phyloP scores from a whole-genome alignment of 768 basidiomycete species.

The Pulveroboletus sp. region DNA sequence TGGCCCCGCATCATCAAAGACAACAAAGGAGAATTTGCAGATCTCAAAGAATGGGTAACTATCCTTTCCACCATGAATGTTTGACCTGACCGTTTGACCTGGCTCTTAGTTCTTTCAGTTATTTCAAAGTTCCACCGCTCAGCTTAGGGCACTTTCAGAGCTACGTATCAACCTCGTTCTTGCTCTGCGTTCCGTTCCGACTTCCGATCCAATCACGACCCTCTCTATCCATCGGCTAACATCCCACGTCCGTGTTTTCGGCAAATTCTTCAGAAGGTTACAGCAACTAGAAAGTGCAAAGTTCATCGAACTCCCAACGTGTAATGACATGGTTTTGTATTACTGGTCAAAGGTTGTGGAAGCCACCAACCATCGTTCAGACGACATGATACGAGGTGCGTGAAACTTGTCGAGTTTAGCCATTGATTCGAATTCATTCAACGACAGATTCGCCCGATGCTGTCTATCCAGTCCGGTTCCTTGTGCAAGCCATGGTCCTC shows the following conservation, averaged over 20 bases:
- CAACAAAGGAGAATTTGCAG: conserved; percentile 40
- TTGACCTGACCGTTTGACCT: conserved; percentile 1
- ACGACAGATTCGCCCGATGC: conserved; percentile 57
- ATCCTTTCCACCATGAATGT: background rate
- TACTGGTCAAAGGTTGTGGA: conserved; percentile 81
- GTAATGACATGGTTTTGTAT: conserved; percentile 66
- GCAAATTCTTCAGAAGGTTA: conserved; percentile 77
- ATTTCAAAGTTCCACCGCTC: conserved; percentile 57
- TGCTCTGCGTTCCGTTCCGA: conserved; percentile 36
- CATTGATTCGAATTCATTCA: background rate
- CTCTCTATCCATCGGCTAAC: conserved; percentile 58
- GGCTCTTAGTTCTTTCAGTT: conserved; percentile 53
- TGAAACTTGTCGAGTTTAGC: background rate
- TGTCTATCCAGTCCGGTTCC: conserved; percentile 71
- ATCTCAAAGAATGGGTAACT: conserved; percentile 55
- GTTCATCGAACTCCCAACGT: conserved; percentile 63
- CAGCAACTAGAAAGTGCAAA: conserved; percentile 58
- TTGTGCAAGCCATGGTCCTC: conserved; percentile 82
- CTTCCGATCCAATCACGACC: conserved; percentile 35
- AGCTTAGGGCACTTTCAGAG: conserved; percentile 53
- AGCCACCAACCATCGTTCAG: conserved; percentile 52
- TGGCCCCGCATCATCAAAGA: conserved; percentile 54
- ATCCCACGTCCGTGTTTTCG: conserved; percentile 67
- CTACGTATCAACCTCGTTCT: conserved; percentile 55
- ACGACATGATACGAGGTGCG: conserved; percentile 57